Conservation (phyloP, 2,329 filamentous ascomycete species). For the Camillea tinctor region DNA sequence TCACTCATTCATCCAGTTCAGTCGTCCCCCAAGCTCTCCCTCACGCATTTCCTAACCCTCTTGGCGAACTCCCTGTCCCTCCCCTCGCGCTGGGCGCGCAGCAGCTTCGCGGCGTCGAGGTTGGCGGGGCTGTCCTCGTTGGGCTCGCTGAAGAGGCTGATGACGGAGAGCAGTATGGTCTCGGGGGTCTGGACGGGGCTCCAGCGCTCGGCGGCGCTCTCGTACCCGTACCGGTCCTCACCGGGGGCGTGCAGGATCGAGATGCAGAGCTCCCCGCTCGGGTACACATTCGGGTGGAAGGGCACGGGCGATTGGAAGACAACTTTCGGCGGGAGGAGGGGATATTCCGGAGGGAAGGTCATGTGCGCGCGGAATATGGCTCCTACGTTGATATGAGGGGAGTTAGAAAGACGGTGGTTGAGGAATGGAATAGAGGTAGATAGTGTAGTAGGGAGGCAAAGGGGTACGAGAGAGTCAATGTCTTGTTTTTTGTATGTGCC, state of each 20-base stretch:
- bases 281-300: slow-evolving; percentile 95
- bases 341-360: slow-evolving; percentile 81
- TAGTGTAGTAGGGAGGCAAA: not conserved
- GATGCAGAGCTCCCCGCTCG: slow-evolving; percentile 86
- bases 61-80: slow-evolving; percentile 71
- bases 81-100: slow-evolving; percentile 72
- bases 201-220: slow-evolving; percentile 88
- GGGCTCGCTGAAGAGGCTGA: slow-evolving; percentile 86
- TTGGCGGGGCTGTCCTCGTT: slow-evolving; percentile 97
- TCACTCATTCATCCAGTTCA: slow-evolving; percentile 26
- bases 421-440: not conserved
- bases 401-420: not conserved
- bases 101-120: slow-evolving; percentile 84
- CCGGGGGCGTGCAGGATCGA: slow-evolving; percentile 94
- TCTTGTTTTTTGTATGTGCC: not conserved
- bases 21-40: slow-evolving; percentile 77
- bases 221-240: slow-evolving; percentile 93
- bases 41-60: slow-evolving; percentile 73
- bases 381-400: slow-evolving; percentile 51
- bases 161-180: slow-evolving; percentile 88
- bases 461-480: not conserved
- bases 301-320: slow-evolving; percentile 79
- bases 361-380: slow-evolving; percentile 89
- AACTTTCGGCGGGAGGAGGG: slow-evolving; percentile 82
- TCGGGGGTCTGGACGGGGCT: slow-evolving; percentile 92